Evolutionary conservation across 2,329 filamentous ascomycete species (phyloP).

Genomic region (Nothopassalora personata): DNA sequence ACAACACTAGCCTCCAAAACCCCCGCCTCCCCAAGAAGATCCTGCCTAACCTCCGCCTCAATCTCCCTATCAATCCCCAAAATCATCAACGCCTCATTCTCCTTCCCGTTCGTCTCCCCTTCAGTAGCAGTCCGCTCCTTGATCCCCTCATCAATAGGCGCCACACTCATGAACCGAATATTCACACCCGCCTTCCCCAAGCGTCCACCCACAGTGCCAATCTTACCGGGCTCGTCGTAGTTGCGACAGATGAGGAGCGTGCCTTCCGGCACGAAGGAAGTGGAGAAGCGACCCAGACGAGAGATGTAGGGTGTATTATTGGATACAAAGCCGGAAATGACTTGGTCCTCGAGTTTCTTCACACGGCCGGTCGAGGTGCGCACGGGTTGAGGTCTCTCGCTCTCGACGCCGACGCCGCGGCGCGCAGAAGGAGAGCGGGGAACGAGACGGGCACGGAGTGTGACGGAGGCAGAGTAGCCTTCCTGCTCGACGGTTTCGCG

Average conservation of each 20-base stretch:
- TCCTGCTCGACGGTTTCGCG: conserved; percentile 53
- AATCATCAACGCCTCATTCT: conserved; percentile 75
- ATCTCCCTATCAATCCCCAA: conserved; percentile 65
- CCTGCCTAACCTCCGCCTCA: conserved; percentile 49
- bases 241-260: conserved; percentile 74
- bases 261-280: conserved; percentile 67
- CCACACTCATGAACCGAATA: conserved; percentile 74
- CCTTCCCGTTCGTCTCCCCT: conserved; percentile 29
- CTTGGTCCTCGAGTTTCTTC: conserved; percentile 41
- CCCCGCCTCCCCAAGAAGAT: conserved; percentile 46
- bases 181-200: conserved; percentile 68
- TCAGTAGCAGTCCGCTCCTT: conserved; percentile 18
- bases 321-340: conserved; percentile 62
- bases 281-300: conserved; percentile 66
- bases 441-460: conserved; percentile 51
- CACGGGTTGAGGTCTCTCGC: not conserved
- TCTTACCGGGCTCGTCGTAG: conserved; percentile 76
- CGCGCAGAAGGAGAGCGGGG: conserved; percentile 29
- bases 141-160: conserved; percentile 46
- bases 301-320: conserved; percentile 64
- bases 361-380: conserved; percentile 11
- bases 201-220: conserved; percentile 68
- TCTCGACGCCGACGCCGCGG: conserved; percentile 7
- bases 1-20: conserved; percentile 52
- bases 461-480: conserved; percentile 66